Conservation (phyloP, 2,329 filamentous ascomycete species). For the Cladosporium sp. region DNA sequence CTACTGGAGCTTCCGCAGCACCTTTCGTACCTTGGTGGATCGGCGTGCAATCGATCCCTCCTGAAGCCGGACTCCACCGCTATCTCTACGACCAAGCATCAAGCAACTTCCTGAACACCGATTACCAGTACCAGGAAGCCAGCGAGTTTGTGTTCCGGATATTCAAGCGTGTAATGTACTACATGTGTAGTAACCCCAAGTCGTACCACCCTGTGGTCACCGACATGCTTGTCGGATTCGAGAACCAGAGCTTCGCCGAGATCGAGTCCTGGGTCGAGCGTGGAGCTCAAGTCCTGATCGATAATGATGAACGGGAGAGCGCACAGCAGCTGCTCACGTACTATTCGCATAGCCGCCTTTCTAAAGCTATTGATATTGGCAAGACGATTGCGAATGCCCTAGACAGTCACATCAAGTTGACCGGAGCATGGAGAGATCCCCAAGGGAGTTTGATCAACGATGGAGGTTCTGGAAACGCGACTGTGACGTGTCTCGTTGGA, state of each 20-base stretch:
- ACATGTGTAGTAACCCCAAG: constrained; percentile 27
- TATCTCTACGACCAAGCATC: constrained; percentile 40
- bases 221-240: constrained; percentile 25
- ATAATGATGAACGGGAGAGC: constrained; percentile 24
- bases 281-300: constrained; percentile 23
- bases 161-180: constrained; percentile 29
- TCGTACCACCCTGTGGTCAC: constrained; percentile 25
- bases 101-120: constrained; percentile 38
- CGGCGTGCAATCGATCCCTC: constrained; percentile 36
- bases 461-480: constrained; percentile 37
- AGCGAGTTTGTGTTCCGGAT: constrained; percentile 27
- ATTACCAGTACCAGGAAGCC: constrained; percentile 36
- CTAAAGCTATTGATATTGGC: constrained; percentile 22
- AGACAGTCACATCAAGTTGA: constrained; percentile 26
- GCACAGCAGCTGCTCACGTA: constrained; percentile 26
- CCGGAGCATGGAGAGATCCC: constrained; percentile 22
- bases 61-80: constrained; percentile 40
- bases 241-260: constrained; percentile 24
- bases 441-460: constrained; percentile 36
- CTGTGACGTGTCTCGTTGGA: constrained; percentile 41
- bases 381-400: constrained; percentile 24
- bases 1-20: constrained; percentile 40
- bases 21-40: constrained; percentile 42
- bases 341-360: constrained; percentile 25
- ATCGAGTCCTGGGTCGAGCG: constrained; percentile 25